Evolutionary conservation across 2,329 filamentous ascomycete species (phyloP).

Genomic region (Coniochaeta sp.): DNA sequence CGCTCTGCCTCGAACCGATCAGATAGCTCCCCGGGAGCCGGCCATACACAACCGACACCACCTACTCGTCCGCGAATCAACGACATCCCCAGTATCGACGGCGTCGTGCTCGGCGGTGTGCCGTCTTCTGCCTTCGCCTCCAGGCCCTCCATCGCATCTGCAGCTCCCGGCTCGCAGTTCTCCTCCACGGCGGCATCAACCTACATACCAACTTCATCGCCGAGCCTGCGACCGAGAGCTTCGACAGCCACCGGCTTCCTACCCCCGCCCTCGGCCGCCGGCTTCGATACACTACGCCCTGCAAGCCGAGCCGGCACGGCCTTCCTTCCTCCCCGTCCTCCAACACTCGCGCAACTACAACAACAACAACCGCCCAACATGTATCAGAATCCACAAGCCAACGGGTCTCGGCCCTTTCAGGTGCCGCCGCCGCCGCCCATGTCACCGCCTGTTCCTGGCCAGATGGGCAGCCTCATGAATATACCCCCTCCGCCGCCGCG

Average conservation of each 20-base stretch:
- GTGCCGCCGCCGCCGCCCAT: conserved; percentile 51
- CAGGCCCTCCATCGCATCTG: conserved; percentile 6
- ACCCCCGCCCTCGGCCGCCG: background rate
- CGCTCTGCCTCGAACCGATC: conserved; percentile 12
- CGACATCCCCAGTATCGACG: conserved; percentile 11
- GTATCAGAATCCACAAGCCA: conserved; percentile 49
- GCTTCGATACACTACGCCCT: background rate
- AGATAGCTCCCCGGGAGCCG: conserved; percentile 5
- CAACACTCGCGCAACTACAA: background rate
- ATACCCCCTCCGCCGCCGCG: conserved; percentile 50
- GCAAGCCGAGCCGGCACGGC: background rate
- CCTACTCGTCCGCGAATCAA: conserved; percentile 1
- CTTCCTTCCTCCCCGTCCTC: background rate
- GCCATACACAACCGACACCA: background rate
- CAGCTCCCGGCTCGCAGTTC: conserved; percentile 11
- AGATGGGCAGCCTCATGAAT: conserved; percentile 40
- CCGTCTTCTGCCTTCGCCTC: conserved; percentile 9
- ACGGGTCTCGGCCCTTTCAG: conserved; percentile 45
- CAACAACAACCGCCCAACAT: conserved; percentile 30
- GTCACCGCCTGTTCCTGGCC: conserved; percentile 34
- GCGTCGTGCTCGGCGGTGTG: conserved; percentile 15
- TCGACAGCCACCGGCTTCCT: background rate
- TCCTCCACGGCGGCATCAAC: conserved; percentile 4
- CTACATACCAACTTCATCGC: conserved; percentile 1
- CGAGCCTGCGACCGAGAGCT: conserved; percentile 1